Conservation (phyloP, 192 early-diverging fungal genomes). For the Backusella circina region DNA sequence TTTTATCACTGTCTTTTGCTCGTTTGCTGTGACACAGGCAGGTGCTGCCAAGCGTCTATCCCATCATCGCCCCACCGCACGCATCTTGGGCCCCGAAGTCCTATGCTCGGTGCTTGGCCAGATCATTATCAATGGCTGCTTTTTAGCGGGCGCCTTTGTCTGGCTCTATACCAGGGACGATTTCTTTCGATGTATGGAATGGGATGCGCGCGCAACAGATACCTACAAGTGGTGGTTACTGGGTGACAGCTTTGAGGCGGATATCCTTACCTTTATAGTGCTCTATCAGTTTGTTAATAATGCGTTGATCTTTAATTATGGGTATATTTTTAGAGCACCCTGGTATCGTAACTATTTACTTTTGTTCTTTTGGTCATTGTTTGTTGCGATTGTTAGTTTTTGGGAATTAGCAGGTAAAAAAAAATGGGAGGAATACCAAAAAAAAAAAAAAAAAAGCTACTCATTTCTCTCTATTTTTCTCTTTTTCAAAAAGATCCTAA, state of each 20-base stretch:
- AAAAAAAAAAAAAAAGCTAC: not conserved
- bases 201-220: constrained; percentile 49
- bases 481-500: constrained; percentile 47
- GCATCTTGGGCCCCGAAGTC: constrained; percentile 62
- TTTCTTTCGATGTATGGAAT: constrained; percentile 63
- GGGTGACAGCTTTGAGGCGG: constrained; percentile 65
- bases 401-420: constrained; percentile 43
- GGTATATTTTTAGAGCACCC: constrained; percentile 42
- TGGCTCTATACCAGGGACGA: constrained; percentile 53
- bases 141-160: constrained; percentile 37
- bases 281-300: constrained; percentile 64
- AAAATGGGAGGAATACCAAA: not conserved
- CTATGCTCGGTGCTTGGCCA: constrained; percentile 54
- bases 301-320: constrained; percentile 56
- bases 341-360: constrained; percentile 50
- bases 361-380: constrained; percentile 35
- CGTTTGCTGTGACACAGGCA: constrained; percentile 49
- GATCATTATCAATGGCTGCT: constrained; percentile 56
- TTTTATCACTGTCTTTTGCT: constrained; percentile 44
- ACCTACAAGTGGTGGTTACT: constrained; percentile 60
- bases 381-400: constrained; percentile 45
- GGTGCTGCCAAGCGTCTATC: constrained; percentile 40
- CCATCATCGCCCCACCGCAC: constrained; percentile 53
- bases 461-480: not conserved
- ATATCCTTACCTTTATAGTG: constrained; percentile 41